A percentile compares a stretch with the other conserved stretches of the same genome.
phyloP scores from a whole-genome alignment of 2,329 filamentous ascomycete species.

The Cytospora piceicola region DNA sequence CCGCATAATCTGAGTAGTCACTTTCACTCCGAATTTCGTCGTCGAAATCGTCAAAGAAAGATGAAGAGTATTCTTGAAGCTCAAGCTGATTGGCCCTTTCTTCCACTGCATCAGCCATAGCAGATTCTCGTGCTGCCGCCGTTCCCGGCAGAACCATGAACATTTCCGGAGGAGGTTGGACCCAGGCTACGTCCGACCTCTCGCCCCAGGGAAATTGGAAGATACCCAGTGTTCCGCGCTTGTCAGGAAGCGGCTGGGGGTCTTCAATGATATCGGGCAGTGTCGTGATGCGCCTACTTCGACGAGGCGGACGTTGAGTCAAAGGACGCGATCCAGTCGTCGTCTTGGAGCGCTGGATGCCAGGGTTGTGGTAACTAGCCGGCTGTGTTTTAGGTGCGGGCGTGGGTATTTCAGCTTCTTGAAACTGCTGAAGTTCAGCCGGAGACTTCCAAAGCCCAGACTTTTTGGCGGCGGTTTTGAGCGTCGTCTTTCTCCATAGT shows the following conservation, averaged over 20 bases:
- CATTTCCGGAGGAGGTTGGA: slow-evolving; percentile 44
- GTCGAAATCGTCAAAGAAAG: slow-evolving; percentile 65
- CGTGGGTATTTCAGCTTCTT: not conserved
- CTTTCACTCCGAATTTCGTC: slow-evolving; percentile 49
- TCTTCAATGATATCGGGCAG: slow-evolving; percentile 68
- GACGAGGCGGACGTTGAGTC: slow-evolving; percentile 58
- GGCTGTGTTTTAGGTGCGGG: slow-evolving; percentile 13
- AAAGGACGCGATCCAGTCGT: slow-evolving; percentile 44
- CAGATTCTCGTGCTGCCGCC: slow-evolving; percentile 46
- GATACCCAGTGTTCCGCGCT: slow-evolving; percentile 63
- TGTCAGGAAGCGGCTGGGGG: slow-evolving; percentile 61
- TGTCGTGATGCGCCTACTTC: slow-evolving; percentile 59
- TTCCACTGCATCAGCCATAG: slow-evolving; percentile 36
- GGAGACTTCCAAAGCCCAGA: slow-evolving; percentile 41
- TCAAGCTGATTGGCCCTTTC: slow-evolving; percentile 42
- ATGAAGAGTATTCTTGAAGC: slow-evolving; percentile 49
- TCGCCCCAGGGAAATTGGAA: slow-evolving; percentile 71
- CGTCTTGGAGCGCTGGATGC: slow-evolving; percentile 34
- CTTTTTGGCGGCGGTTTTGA: slow-evolving; percentile 25
- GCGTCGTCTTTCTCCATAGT: slow-evolving; percentile 46
- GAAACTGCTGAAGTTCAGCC: slow-evolving; percentile 1
- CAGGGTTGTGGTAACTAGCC: slow-evolving; percentile 24
- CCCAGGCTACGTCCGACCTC: slow-evolving; percentile 58
- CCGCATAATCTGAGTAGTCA: slow-evolving; percentile 43
- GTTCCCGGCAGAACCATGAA: slow-evolving; percentile 56